Base-by-base conservation (phyloP, 2,329 filamentous ascomycete genomes). In the Cladophialophora yegresii region DNA sequence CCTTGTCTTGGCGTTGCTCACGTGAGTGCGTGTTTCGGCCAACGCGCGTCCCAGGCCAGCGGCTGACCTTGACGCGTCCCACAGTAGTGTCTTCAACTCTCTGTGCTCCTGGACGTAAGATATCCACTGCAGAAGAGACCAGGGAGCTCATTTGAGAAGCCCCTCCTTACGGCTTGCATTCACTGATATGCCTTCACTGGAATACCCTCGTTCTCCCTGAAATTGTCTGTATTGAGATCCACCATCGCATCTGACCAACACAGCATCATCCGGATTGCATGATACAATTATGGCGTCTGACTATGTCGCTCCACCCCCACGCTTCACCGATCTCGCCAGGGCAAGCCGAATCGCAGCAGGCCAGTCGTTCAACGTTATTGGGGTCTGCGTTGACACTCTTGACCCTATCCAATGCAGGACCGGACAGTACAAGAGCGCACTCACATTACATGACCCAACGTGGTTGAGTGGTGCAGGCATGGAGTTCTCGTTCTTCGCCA, bases 311-410 rank as follows among this genome's bases (percentile, higher is more conserved):
- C 10, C 66, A 10, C 81, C 81, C 2, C 62, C 73, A 1, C 75
- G 76, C 43, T 85, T 85, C 69, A 73, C 76, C 4, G 75, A 77
- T 49, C 75, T 85, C 75, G 82, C 69, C 72, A 77, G 67, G 6
- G 66, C 68, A 26, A 32, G 49, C 26, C 61, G 30, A n/a, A 57
- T 49, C 20, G 10, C 22, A 28, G 22, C 16, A 16, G 33, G 30
- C 36, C 43, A 45, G 26, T 22, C 13, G 4, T 64, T 59, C 58
- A 63, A 80, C 75, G 77, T 95, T 47, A 83, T 92, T 57, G 92
- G 91, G 1, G 76, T 93, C 4, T 84, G 93, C 3, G 84, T 85
- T 58, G 90, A 93, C 70, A 82, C 81, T 55, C 81, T 85, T 62
- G 75, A 81, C 0, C 84, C 86, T 0, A 80, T 79, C 0, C 62